Evolutionary conservation across 805 yeast species (phyloP).

Genomic region (Kuraishia ogatae): DNA sequence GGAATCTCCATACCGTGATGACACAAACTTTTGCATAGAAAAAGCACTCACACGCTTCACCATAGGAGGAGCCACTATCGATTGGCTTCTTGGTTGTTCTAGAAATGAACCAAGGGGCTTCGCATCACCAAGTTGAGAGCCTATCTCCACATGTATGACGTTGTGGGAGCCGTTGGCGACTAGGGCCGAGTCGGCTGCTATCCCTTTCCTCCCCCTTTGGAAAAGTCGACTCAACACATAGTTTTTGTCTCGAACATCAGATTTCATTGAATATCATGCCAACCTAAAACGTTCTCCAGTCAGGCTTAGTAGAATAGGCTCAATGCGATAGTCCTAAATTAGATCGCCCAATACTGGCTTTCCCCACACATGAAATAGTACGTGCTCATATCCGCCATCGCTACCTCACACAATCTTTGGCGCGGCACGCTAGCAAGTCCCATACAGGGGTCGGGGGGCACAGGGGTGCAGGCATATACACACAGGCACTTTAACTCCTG

Average conservation of each 20-base stretch:
- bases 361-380: neutral
- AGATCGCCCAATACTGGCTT: neutral
- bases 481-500: neutral
- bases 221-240: neutral
- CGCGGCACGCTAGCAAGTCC: neutral
- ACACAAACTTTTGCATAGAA: neutral
- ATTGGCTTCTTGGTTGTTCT: neutral
- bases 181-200: neutral
- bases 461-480: too few species aligned
- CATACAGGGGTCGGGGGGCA: neutral
- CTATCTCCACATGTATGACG: neutral
- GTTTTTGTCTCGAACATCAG: neutral
- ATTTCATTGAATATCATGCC: neutral
- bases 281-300: neutral
- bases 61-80: neutral
- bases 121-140: neutral
- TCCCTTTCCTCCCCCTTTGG: neutral
- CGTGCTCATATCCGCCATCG: neutral
- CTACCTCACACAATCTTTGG: neutral
- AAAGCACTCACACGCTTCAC: neutral
- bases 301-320: too few species aligned
- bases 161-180: neutral
- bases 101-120: neutral
- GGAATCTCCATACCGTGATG: constrained; percentile 11
- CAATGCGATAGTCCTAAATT: neutral